Percentiles rank a stretch among this genome's conserved stretches.
Evolutionary conservation across 2,329 filamentous ascomycete species (phyloP).

Genomic region (Ceratocystiopsis brevicomis): DNA sequence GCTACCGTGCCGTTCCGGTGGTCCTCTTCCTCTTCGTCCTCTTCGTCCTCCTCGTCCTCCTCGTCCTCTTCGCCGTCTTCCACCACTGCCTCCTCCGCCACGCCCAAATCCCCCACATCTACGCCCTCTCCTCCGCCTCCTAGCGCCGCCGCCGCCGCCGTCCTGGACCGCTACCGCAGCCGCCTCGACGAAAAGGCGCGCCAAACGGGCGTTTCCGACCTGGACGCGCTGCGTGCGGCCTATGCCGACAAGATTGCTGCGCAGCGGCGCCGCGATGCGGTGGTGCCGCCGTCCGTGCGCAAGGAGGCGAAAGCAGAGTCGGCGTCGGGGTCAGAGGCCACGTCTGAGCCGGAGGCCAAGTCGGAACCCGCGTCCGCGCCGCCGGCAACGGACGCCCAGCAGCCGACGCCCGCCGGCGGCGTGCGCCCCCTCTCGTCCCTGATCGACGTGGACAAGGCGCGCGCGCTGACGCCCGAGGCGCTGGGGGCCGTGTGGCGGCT

Average conservation of each 20-base stretch:
- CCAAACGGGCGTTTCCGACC: conserved; percentile 47
- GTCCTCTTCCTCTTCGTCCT: too few species aligned
- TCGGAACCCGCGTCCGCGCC: background rate
- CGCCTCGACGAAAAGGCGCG: conserved; percentile 73
- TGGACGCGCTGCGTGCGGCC: conserved; percentile 59
- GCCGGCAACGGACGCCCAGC: too few species aligned
- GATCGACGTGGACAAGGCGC: conserved; percentile 64
- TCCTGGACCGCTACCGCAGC: conserved; percentile 70
- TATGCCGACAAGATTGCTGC: conserved; percentile 70
- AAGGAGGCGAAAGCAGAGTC: background rate
- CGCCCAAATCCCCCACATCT: conserved; percentile 23
- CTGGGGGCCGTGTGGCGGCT: conserved; percentile 81
- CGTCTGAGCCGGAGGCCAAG: background rate
- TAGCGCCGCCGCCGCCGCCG: conserved; percentile 26
- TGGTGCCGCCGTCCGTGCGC: conserved; percentile 16
- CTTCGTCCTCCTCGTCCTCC: background rate
- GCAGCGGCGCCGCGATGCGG: conserved; percentile 48
- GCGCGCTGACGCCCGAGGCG: conserved; percentile 55
- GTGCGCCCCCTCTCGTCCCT: conserved; percentile 26
- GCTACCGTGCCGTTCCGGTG: too few species aligned
- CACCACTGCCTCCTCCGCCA: background rate
- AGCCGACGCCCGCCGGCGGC: conserved; percentile 14
- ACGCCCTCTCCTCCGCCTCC: too few species aligned
- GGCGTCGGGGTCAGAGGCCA: background rate
- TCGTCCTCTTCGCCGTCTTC: background rate